Evolutionary conservation across 2,329 filamentous ascomycete species (phyloP).

Genomic region (Aspergillus hortae): DNA sequence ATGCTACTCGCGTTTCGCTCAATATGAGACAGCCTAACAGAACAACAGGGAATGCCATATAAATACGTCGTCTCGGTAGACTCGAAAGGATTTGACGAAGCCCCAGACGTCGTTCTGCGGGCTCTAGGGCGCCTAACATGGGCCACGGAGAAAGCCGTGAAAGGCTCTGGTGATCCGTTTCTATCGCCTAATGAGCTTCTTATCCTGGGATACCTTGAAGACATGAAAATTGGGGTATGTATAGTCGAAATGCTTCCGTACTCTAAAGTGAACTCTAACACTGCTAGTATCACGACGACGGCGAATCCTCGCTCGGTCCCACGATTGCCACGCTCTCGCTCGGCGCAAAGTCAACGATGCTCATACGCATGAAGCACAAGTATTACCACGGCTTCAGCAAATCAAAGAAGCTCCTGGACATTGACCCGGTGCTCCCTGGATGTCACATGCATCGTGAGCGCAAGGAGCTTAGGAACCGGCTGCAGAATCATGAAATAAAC

Average conservation of each 20-base stretch:
- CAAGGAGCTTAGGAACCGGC: slow-evolving; percentile 18
- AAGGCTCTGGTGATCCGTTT: slow-evolving; percentile 17
- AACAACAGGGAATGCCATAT: slow-evolving; percentile 53
- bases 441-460: slow-evolving; percentile 27
- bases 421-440: slow-evolving; percentile 30
- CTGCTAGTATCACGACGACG: slow-evolving; percentile 56
- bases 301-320: slow-evolving; percentile 53
- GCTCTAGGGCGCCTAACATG: slow-evolving; percentile 52
- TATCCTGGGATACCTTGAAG: slow-evolving; percentile 53
- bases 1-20: slow-evolving; percentile 9
- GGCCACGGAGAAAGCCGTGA: slow-evolving; percentile 45
- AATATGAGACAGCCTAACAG: not conserved
- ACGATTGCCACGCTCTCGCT: slow-evolving; percentile 55
- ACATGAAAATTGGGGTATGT: slow-evolving; percentile 51
- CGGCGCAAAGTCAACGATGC: slow-evolving; percentile 52
- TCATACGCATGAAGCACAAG: slow-evolving; percentile 52
- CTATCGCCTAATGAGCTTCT: slow-evolving; percentile 55
- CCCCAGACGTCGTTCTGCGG: slow-evolving; percentile 40
- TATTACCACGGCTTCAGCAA: slow-evolving; percentile 36
- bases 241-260: not conserved
- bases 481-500: slow-evolving; percentile 17
- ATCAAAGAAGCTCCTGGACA: slow-evolving; percentile 13
- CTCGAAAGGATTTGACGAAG: slow-evolving; percentile 41
- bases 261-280: too few relatives aligned
- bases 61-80: slow-evolving; percentile 54